Percentiles rank a stretch among this genome's conserved stretches.
Evolutionary conservation across 495 filamentous ascomycete species (phyloP).

Genomic region (Aspergillus baeticus): DNA sequence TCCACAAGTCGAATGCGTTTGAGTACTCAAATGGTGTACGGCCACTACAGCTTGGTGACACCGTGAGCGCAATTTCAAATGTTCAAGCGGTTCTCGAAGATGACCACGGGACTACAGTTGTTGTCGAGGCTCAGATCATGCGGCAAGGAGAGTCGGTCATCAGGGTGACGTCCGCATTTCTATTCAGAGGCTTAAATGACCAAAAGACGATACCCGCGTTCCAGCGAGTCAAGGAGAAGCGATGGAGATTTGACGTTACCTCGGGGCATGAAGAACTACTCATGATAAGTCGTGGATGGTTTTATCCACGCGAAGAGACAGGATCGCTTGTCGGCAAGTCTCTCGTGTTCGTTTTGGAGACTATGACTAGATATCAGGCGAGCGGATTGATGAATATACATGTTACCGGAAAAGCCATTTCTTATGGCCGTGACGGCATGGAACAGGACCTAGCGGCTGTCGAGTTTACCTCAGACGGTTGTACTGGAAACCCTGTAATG

Average conservation of each 20-base stretch:
- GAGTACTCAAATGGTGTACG: constrained; percentile 18
- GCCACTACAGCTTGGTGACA: constrained; percentile 28
- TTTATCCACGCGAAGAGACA: constrained; percentile 8
- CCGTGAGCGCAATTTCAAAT: constrained; percentile 15
- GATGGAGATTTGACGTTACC: constrained; percentile 10
- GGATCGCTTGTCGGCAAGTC: constrained; percentile 19
- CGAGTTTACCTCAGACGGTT: constrained; percentile 10
- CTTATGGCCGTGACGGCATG: neutral
- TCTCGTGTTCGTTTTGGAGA: constrained; percentile 20
- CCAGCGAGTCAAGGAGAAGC: constrained; percentile 13
- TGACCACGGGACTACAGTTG: constrained; percentile 24
- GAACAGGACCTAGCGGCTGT: constrained; percentile 7
- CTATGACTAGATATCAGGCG: constrained; percentile 6
- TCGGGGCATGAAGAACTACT: constrained; percentile 16
- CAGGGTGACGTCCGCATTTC: constrained; percentile 27
- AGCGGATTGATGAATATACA: constrained; percentile 5
- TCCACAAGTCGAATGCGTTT: constrained; percentile 32
- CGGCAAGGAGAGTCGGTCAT: constrained; percentile 23
- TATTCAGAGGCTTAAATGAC: constrained; percentile 20
- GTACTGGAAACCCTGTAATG: constrained; percentile 29
- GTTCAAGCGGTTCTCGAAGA: constrained; percentile 23
- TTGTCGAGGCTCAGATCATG: constrained; percentile 25
- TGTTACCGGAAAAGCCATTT: constrained; percentile 12
- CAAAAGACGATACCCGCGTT: constrained; percentile 13
- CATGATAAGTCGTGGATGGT: constrained; percentile 24